Conservation (phyloP, 2,329 filamentous ascomycete genomes). For the Gremmenia infestans region DNA sequence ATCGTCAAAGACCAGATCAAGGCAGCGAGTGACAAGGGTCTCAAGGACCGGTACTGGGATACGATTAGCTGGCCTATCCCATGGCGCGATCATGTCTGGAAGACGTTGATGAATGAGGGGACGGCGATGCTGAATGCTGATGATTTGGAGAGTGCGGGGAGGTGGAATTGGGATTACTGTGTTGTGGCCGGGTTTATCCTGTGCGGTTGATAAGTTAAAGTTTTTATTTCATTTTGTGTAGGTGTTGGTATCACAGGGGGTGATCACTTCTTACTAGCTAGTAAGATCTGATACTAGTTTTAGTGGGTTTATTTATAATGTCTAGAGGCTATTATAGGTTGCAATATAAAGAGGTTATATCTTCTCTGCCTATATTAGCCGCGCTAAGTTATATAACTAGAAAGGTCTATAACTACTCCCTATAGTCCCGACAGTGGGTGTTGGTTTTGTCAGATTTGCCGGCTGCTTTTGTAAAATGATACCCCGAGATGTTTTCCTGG, state of each 20-base stretch:
- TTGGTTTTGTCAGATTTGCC: too few species aligned
- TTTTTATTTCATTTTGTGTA: background rate
- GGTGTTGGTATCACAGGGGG: too few species aligned
- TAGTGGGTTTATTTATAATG: background rate
- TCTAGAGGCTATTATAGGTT: too few species aligned
- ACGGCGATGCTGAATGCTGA: slow-evolving; percentile 39
- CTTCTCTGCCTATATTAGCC: too few species aligned
- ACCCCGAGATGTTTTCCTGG: too few species aligned
- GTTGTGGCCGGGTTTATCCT: slow-evolving; percentile 5
- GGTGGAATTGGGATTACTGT: slow-evolving; percentile 16
- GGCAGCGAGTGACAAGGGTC: slow-evolving; percentile 32
- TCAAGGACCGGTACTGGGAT: slow-evolving; percentile 38
- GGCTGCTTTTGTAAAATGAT: too few species aligned
- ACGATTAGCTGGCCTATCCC: slow-evolving; percentile 36
- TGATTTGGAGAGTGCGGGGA: slow-evolving; percentile 34
- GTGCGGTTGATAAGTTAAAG: background rate
- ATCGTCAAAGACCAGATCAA: slow-evolving; percentile 11
- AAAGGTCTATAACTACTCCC: too few species aligned
- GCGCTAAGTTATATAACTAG: too few species aligned
- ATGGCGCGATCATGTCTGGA: slow-evolving; percentile 37
- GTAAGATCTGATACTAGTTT: background rate
- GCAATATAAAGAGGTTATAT: too few species aligned
- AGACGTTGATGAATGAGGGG: slow-evolving; percentile 32
- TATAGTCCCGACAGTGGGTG: too few species aligned
- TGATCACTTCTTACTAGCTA: too few species aligned